Base-by-base conservation (phyloP, 2,329 filamentous ascomycete genomes). In the Grosmannia clavigera region DNA sequence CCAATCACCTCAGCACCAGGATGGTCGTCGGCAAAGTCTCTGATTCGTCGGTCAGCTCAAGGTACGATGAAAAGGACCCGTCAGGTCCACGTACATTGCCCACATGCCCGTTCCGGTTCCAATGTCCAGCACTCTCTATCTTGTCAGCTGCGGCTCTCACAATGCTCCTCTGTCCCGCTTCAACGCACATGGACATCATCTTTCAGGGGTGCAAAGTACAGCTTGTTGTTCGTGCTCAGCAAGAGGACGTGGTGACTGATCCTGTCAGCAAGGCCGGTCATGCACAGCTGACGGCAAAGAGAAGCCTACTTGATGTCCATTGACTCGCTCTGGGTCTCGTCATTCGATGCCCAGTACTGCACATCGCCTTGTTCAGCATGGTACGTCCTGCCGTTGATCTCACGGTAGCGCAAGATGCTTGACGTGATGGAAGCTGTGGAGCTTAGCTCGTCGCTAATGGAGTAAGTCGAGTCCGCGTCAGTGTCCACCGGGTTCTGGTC, bases 1-100 rank as follows among this genome's bases (percentile, higher is more conserved):
- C 81, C 80, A 54, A 75, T 76, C 12, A 70, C 81, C 72, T 67
- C 72, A 63, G 67, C 73, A 63, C 71, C 67, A 38, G 78, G 77
- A 46, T 75, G 75, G 5, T 72, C 63, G 58, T 78, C 68, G 64
- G 73, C 68, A 58, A 73, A 70, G 63, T 82, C 81, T 62, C 83
- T 83, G n/a, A 19, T 31, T 5, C 19, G 31, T 51, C 9, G 29
- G 25, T 57, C 55, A 16, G 16, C 27, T 46, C n/a, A 16, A 5
- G 12, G 14, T 6, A 2, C 19, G 40, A 14, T 43, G 5, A 14
- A 16, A 14, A 43, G 40, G 40, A 14, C 40, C 40, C 14, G 40
- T 19, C 40, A 19, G 35, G 27, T 19, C 50, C 50, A 19, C 31
- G 19, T 61, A 64, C 64, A 69, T 65, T 10, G 78, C 76, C 80